Percentiles rank a stretch among this genome's conserved stretches.
Evolutionary conservation across 2,329 filamentous ascomycete species (phyloP).

Genomic region (Venturia oleaginea): DNA sequence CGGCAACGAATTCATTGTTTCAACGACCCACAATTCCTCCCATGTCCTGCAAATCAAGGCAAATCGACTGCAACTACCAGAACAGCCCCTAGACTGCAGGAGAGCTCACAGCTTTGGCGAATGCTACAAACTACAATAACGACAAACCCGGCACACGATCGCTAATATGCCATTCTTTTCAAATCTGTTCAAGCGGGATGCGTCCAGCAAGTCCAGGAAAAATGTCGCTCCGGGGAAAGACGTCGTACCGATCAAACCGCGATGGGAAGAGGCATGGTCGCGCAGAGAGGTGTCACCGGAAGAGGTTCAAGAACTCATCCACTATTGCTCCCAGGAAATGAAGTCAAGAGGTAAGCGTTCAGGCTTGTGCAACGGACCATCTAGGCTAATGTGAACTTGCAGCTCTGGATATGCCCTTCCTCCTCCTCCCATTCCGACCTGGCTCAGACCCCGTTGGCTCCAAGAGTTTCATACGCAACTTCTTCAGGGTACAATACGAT

Average conservation of each 20-base stretch:
- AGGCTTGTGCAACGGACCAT: constrained; percentile 2
- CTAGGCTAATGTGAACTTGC: constrained; percentile 13
- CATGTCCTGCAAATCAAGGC: neutral
- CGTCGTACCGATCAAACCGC: constrained; percentile 56
- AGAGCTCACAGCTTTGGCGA: neutral
- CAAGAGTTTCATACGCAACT: constrained; percentile 85
- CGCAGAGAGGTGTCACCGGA: constrained; percentile 76
- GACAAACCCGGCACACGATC: neutral
- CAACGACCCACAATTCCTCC: neutral
- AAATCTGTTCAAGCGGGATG: constrained; percentile 65
- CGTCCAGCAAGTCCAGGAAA: constrained; percentile 56
- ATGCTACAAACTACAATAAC: neutral
- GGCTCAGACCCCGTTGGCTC: constrained; percentile 87
- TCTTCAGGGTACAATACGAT: constrained; percentile 64
- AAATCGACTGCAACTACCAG: neutral
- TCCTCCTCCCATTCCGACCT: constrained; percentile 88
- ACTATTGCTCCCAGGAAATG: constrained; percentile 79
- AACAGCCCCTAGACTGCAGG: neutral
- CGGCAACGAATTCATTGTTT: neutral
- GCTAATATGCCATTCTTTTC: constrained; percentile 48
- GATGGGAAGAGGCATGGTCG: constrained; percentile 82
- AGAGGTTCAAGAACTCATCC: constrained; percentile 80
- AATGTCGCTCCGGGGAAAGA: constrained; percentile 43
- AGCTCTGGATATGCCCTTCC: constrained; percentile 86
- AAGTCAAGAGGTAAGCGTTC: constrained; percentile 73